A percentile compares a stretch with the other conserved stretches of the same genome.
Evolutionary conservation across 2,329 filamentous ascomycete genomes (phyloP).

Genomic region (Botrytis paeoniae): DNA sequence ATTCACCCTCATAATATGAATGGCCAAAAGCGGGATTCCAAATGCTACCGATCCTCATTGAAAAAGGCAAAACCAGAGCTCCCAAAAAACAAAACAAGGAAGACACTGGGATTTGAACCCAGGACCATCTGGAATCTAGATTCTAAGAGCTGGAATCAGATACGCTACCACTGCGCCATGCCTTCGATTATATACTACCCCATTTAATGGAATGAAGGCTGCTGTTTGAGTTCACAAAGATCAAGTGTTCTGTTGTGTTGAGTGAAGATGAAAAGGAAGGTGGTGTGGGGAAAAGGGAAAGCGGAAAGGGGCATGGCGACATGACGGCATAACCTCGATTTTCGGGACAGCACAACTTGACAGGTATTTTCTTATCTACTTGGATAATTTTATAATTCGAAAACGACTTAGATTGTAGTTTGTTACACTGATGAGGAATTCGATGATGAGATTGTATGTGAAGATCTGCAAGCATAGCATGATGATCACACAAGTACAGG

Average conservation of each 20-base stretch:
- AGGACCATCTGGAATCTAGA: constrained; percentile 27
- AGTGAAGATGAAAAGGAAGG: neutral
- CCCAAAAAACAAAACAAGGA: neutral
- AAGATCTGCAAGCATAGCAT: neutral
- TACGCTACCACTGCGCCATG: constrained; percentile 5
- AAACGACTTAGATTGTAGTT: neutral
- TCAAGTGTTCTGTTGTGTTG: neutral
- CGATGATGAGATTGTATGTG: neutral
- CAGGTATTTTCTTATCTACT: neutral
- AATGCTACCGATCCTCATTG: too few relatives aligned
- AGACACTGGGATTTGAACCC: constrained; percentile 23
- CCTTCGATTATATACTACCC: neutral
- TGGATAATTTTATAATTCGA: neutral
- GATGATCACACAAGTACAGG: neutral
- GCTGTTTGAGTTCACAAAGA: neutral
- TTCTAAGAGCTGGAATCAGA: constrained; percentile 18
- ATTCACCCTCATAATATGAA: neutral
- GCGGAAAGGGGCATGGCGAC: neutral
- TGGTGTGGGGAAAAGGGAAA: neutral
- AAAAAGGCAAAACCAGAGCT: too few relatives aligned
- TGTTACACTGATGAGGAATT: neutral
- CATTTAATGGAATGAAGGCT: neutral
- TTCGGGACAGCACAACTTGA: neutral
- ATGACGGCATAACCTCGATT: neutral
- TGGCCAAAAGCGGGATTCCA: neutral